Evolutionary conservation across 2,329 filamentous ascomycete species (phyloP).

Genomic region (Diaporthe ampelina): DNA sequence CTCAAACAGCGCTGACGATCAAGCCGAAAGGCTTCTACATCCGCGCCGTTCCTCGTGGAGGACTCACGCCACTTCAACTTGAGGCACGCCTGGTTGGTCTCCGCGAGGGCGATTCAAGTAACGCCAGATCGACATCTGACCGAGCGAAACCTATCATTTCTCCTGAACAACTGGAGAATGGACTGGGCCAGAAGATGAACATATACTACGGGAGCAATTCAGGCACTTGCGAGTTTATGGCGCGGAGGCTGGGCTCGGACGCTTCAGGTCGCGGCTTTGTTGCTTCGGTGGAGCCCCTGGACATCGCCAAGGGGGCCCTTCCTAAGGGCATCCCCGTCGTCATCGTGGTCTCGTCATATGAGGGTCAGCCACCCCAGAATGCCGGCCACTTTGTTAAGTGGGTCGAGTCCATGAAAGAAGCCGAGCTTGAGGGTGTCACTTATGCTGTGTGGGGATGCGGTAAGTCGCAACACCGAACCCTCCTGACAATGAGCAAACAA

Average conservation of each 20-base stretch:
- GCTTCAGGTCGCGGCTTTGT: conserved; percentile 72
- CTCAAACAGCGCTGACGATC: conserved; percentile 69
- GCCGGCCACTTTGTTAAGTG: conserved; percentile 77
- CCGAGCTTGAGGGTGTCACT: conserved; percentile 66
- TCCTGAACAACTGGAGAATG: neutral
- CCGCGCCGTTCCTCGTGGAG: conserved; percentile 66
- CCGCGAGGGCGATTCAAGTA: neutral
- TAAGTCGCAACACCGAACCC: neutral
- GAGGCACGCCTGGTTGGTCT: neutral
- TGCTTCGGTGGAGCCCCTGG: conserved; percentile 67
- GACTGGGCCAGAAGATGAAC: conserved; percentile 56
- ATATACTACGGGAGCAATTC: conserved; percentile 82
- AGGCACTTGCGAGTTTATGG: conserved; percentile 80
- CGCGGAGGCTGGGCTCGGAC: conserved; percentile 72
- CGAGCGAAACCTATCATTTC: neutral
- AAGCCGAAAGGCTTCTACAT: conserved; percentile 74
- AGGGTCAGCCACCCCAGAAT: conserved; percentile 81
- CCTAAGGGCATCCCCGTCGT: conserved; percentile 73
- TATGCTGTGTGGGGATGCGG: conserved; percentile 82
- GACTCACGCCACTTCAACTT: conserved; percentile 45
- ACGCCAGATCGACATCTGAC: neutral
- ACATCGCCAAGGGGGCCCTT: conserved; percentile 72
- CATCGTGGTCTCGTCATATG: conserved; percentile 79
- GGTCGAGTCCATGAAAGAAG: conserved; percentile 67
- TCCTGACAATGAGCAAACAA: neutral